Conservation (phyloP, 495 filamentous ascomycete species). For the Penicillium herquei region DNA sequence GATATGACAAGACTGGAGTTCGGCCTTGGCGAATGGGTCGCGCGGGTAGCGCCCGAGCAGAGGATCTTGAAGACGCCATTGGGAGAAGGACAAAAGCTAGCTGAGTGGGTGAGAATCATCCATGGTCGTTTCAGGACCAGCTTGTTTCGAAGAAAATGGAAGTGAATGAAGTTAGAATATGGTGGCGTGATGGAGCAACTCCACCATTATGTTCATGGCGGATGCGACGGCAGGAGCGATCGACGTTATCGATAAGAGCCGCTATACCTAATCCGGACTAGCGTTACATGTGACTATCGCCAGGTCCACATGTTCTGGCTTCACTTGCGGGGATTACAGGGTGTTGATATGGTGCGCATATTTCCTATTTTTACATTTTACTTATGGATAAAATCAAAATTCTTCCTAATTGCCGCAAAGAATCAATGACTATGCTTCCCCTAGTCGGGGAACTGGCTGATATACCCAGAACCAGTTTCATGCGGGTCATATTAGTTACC, state of each 20-base stretch:
- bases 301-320: background rate
- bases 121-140: background rate
- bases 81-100: background rate
- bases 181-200: background rate
- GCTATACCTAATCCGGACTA: background rate
- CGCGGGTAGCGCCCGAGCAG: slow-evolving; percentile 16
- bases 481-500: too few relatives aligned
- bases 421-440: too few relatives aligned
- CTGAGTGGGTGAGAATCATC: background rate
- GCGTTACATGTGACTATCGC: background rate
- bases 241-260: slow-evolving; percentile 27
- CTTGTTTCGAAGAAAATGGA: background rate
- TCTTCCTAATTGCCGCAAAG: too few relatives aligned
- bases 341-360: too few relatives aligned
- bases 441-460: too few relatives aligned
- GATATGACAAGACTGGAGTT: slow-evolving; percentile 37
- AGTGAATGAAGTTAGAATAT: background rate
- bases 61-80: slow-evolving; percentile 30
- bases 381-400: too few relatives aligned
- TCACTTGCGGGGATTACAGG: background rate
- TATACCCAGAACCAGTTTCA: too few relatives aligned
- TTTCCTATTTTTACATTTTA: too few relatives aligned
- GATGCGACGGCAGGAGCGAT: slow-evolving; percentile 18
- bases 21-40: slow-evolving; percentile 42
- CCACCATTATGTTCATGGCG: background rate